Base-by-base conservation (phyloP, 495 filamentous ascomycete species). In the Penicillium diatomitis region DNA sequence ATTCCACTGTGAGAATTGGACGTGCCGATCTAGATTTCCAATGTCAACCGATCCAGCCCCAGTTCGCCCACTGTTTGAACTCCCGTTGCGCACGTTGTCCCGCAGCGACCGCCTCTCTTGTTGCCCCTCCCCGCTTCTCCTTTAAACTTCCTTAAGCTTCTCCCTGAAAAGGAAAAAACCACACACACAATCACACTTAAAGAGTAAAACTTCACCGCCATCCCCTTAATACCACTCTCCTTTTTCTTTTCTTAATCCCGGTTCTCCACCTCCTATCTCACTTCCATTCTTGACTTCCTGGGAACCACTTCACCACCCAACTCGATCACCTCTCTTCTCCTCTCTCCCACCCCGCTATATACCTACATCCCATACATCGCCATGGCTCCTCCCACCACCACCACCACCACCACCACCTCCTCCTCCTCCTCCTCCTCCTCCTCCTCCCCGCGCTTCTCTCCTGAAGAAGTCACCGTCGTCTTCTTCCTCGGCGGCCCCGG, bases 401-500 rank as follows among this genome's bases (percentile, higher is more conserved):
- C n/a, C n/a, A n/a, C n/a, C n/a, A n/a, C n/a, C n/a, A n/a, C n/a
- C n/a, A n/a, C n/a, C n/a, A n/a, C n/a, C n/a, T n/a, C n/a, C n/a
- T n/a, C n/a, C n/a, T n/a, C n/a, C 42, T 40, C 44, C 46, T 34
- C 37, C 31, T n/a, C 57, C 49, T 53, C 56, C 10, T 44, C 47
- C 32, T 35, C 54, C 30, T 35, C 74, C 41, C 86, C 92, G 6
- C 80, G 88, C 54, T 98, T 95, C 81, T 83, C 80, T 46, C 73
- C 85, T n/a, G 52, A 76, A 41, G 74, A 87, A 37, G 88, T 90
- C 9, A 90, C 89, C 6, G 91, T 98, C 53, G 75, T 98, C 69
- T 81, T 75, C 65, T 68, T 80, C 62, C 68, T 79, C 12, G 77
- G 76, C 39, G 73, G 75, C 30, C 77, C 77, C 10, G 77, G 77